Evolutionary conservation across 192 early-diverging fungal genomes (phyloP).

Genomic region (Jimgerdemannia flammicorona): DNA sequence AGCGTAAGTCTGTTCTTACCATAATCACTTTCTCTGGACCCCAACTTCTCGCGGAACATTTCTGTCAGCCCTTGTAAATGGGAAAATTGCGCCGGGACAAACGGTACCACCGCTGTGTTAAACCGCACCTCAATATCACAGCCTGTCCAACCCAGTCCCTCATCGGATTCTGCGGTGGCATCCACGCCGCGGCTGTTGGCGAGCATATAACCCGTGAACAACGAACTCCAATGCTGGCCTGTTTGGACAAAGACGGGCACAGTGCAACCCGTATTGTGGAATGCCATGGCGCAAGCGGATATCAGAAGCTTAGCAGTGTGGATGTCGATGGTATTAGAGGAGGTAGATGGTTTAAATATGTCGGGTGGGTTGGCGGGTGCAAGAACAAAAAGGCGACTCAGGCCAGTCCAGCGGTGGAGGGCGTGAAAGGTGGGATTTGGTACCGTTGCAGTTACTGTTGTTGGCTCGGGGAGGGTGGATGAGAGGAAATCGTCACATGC

Average conservation of each 20-base stretch:
- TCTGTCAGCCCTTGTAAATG: conserved; percentile 31
- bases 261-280: conserved; percentile 60
- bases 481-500: conserved; percentile 17
- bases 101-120: conserved; percentile 31
- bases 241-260: conserved; percentile 22
- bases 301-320: conserved; percentile 57
- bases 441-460: conserved; percentile 23
- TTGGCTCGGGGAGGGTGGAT: conserved; percentile 29
- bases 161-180: background rate
- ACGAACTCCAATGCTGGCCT: conserved; percentile 8
- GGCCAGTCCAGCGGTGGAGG: conserved; percentile 69
- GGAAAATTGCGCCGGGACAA: conserved; percentile 25
- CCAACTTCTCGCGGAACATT: conserved; percentile 35
- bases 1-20: conserved; percentile 1
- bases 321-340: conserved; percentile 47
- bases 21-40: conserved; percentile 22
- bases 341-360: conserved; percentile 19
- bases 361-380: conserved; percentile 14
- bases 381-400: conserved; percentile 52
- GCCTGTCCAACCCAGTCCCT: background rate
- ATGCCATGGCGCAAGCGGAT: conserved; percentile 65
- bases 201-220: conserved; percentile 18
- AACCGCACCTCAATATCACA: conserved; percentile 28
- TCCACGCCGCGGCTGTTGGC: conserved; percentile 9
- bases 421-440: conserved; percentile 31